Evolutionary conservation across 768 basidiomycete species (phyloP), one percentile per base, ranked within the genome.

Genomic region (Thelephora aurantiotincta): DNA sequence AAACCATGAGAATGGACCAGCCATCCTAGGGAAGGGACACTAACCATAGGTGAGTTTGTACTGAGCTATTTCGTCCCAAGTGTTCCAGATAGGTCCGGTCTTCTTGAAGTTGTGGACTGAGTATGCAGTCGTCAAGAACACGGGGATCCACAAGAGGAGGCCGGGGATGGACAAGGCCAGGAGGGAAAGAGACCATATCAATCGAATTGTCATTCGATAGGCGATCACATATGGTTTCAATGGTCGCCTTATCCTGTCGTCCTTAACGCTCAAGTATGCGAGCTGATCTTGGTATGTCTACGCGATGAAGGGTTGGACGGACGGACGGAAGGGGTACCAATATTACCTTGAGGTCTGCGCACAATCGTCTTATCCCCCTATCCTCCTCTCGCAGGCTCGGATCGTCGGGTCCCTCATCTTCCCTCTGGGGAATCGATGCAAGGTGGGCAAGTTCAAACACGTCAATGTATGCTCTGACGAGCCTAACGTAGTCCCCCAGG

Each of bases 1-100:
- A 41, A 6, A 5, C 2, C 9, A 14, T 18, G 9, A 9, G 22
- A 38, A 41, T 9, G 38, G 2, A 41, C 38, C 16, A 14, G 14
- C 9, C 16, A 41, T 9, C 5, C 26, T 30, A 30, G 9, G 9
- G 38, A 41, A 18, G 38, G 14, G 22, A 16, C 7, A 22, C 38
- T 18, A 22, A 41, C 90, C 90, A 55, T 87, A 88, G 18, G 82
- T 75, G 46, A 91, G 78, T 60, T 90, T 91, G 63, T 87, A 85
- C 58, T 91, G 85, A 11, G 88, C 85, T 52, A 91, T 87, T 60
- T 91, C 88, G 56, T 91, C 89, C 73, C 78, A 89, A 0, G 85
- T 89, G 57, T 91, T 84, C 67, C 82, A 84, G 34, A 84, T 72
- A 0, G 86, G 86, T 0, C 88, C 88, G 0, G 74, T 80, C 64